Percentiles rank a stretch among this genome's conserved stretches.
Evolutionary conservation across 305 asterid species (phyloP).

Genomic region (Petunia hybrid): DNA sequence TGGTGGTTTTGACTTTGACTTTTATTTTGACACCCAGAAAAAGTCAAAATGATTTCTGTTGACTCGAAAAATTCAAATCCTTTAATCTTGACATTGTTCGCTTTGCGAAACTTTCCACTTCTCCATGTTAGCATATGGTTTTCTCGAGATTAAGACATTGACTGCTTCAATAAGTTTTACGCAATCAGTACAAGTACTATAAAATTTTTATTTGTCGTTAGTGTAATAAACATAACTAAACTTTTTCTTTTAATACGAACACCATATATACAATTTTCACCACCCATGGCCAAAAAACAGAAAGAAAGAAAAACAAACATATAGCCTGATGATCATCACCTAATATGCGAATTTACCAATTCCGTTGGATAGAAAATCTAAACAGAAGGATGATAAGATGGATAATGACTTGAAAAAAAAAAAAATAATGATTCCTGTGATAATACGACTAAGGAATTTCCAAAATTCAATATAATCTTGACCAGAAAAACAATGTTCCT

Average conservation of each 20-base stretch:
- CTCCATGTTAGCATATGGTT: not conserved
- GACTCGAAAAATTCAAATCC: not conserved
- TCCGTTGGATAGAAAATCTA: not conserved
- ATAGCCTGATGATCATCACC: no score
- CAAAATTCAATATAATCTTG: not conserved
- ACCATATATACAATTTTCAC: no score
- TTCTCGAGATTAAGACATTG: no score
- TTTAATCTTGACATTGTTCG: constrained; percentile 7
- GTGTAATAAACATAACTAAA: no score
- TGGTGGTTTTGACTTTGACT: constrained; percentile 28
- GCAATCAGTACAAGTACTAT: no score
- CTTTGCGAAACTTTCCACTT: not conserved
- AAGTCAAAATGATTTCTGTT: constrained; percentile 4
- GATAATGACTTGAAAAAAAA: not conserved
- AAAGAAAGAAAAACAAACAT: no score
- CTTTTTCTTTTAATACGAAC: no score
- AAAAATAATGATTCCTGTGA: not conserved
- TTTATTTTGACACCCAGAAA: not conserved
- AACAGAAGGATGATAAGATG: not conserved
- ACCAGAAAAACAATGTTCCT: not conserved
- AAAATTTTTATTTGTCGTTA: no score
- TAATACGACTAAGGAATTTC: not conserved
- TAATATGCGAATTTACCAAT: not conserved
- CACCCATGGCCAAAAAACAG: no score
- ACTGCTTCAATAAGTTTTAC: no score